phyloP scores from a whole-genome alignment of 176 grass and related monocot genomes.

The Pontederia paniculata region DNA sequence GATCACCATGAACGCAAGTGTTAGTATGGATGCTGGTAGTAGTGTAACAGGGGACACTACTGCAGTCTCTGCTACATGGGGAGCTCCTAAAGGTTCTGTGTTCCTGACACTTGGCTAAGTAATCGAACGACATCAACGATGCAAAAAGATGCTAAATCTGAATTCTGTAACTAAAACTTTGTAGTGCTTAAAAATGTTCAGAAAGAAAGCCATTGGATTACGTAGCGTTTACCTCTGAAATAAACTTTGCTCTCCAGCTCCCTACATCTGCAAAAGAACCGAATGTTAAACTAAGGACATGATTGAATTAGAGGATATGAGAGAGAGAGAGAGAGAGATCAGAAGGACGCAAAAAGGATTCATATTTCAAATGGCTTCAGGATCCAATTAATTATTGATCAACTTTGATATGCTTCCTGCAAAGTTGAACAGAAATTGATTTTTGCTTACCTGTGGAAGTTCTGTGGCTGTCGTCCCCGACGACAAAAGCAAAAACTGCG shows the following conservation, averaged over 20 bases:
- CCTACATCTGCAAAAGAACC: neutral
- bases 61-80: too few species aligned
- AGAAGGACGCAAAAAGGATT: too few species aligned
- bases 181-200: neutral
- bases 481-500: neutral
- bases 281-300: neutral
- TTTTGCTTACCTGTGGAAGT: neutral
- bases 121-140: too few species aligned
- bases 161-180: neutral
- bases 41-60: too few species aligned
- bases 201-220: neutral
- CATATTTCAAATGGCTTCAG: too few species aligned
- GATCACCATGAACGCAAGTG: neutral
- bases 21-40: neutral
- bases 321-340: neutral
- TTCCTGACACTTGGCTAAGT: too few species aligned
- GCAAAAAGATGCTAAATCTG: too few species aligned
- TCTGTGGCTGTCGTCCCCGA: neutral
- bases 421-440: neutral
- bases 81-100: too few species aligned
- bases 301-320: neutral
- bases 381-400: too few species aligned
- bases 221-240: neutral
- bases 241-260: neutral
- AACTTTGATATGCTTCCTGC: neutral